Evolutionary conservation across 805 yeast genomes (phyloP).

Genomic region (Hanseniaspora hatyaiensis): DNA sequence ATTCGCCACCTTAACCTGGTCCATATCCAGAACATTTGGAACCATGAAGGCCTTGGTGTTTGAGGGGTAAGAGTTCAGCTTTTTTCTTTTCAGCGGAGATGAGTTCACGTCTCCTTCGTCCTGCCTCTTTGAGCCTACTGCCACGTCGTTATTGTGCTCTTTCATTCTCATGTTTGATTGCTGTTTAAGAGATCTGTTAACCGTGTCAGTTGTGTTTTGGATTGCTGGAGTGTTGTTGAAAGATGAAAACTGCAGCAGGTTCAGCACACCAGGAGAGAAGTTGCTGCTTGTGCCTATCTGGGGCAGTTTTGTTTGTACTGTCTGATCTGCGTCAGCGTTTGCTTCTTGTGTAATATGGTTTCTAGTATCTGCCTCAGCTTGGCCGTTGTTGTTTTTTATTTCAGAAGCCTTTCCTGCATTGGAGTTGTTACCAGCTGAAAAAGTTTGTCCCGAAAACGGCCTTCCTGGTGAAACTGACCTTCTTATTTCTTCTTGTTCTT

Average conservation of each 20-base stretch:
- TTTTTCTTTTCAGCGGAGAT: conserved; percentile 12
- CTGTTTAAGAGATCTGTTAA: conserved; percentile 5
- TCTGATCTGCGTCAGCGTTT: conserved; percentile 13
- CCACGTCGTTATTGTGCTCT: neutral
- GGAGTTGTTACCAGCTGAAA: neutral
- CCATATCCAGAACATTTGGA: conserved; percentile 10
- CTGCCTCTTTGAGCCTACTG: neutral
- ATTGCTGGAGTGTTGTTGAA: conserved; percentile 29
- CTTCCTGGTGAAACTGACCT: conserved; percentile 7
- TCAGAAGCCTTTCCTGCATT: conserved; percentile 6
- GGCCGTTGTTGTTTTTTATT: conserved; percentile 14
- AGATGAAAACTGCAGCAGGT: conserved; percentile 67
- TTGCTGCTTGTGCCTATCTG: too few relatives aligned
- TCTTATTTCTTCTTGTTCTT: neutral
- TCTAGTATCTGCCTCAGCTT: conserved; percentile 11
- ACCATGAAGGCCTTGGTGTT: neutral
- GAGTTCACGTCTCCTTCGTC: conserved; percentile 9
- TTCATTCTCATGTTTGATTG: conserved; percentile 7
- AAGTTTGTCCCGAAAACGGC: neutral
- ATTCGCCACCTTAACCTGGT: too few relatives aligned
- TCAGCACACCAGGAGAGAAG: conserved; percentile 88
- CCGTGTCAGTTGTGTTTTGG: neutral
- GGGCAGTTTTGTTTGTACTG: conserved; percentile 21
- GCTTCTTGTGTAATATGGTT: conserved; percentile 18
- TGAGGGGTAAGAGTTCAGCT: neutral